Evolutionary conservation across 1,139 yeast genomes (phyloP), one percentile per base, ranked within the genome.

Genomic region (Geotrichum cucujoidarum): DNA sequence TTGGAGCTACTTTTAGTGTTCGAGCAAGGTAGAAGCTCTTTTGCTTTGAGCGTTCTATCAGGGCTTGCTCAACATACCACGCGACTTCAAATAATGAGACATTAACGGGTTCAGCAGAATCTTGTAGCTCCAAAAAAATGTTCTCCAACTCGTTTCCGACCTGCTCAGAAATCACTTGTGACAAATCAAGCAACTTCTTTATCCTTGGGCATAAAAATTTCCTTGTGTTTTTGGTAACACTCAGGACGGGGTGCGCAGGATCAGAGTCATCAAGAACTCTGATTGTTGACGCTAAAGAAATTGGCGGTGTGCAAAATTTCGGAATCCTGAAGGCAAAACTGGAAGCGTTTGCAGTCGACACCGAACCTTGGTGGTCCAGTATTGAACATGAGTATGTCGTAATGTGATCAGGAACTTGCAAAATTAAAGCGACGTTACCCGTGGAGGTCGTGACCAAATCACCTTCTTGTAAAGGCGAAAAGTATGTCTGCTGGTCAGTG

Each of bases 21-120:
- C 40, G 22, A 10, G 41, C 43, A 4, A 47, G 40, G 40, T 40
- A 52, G 5, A 36, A 38, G 14, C 34, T 36, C 16, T 24, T 40
- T 17, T 40, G 45, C n/a, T 43, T 35, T n/a, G 46, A 40, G 11
- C 43, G 40, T 25, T 44, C 22, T 3, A 47, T 18, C 18, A 47
- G 24, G 24, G 46, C 43, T 29, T 47, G 36, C 27, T 43, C 47
- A 14, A 53, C 52, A 34, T 50, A 48, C 37, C 50, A 47, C 30
- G 54, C 60, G 3, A 59, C 53, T 30, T 56, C 60, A 43, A 55
- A 57, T 20, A 60, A 51, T 3, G 63, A 55, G 10, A 60, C 46
- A 35, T 56, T 58, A 1, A 53, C 46, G 4, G 63, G 48, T 3
- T 41, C 41, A 10, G 44, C 45, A 4, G 48, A 34, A 4, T 47